Percentiles rank a stretch among this genome's conserved stretches.
These are phyloP conservation scores for Ogataea neopini DNA, from an alignment of 805 yeast genomes.

Conservation along the genomic window DNA sequence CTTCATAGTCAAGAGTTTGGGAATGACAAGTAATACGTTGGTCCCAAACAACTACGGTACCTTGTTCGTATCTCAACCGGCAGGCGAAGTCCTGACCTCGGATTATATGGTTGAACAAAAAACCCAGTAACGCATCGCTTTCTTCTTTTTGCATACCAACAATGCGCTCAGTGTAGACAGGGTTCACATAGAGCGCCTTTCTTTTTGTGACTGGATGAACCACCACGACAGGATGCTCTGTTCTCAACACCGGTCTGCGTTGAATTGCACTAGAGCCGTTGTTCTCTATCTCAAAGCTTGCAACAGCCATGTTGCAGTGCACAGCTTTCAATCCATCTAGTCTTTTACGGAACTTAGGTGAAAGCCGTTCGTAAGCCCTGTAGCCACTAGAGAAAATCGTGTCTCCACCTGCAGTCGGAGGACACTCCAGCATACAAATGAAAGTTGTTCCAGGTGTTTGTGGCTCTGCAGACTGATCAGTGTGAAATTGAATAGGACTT, in stretches of 20 bases:
- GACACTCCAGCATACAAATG: slow-evolving; percentile 47
- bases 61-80: slow-evolving; percentile 69
- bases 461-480: slow-evolving; percentile 62
- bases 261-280: slow-evolving; percentile 62
- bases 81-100: slow-evolving; percentile 61
- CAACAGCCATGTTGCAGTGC: slow-evolving; percentile 75
- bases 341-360: slow-evolving; percentile 61
- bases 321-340: slow-evolving; percentile 64
- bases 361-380: slow-evolving; percentile 70
- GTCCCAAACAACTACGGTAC: slow-evolving; percentile 76
- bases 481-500: slow-evolving; percentile 46
- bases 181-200: slow-evolving; percentile 58
- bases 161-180: slow-evolving; percentile 63
- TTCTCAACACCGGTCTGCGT: slow-evolving; percentile 61
- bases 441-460: slow-evolving; percentile 62
- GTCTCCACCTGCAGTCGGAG: slow-evolving; percentile 61
- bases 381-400: slow-evolving; percentile 70
- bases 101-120: slow-evolving; percentile 53
- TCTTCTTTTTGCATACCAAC: slow-evolving; percentile 75
- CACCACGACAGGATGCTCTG: slow-evolving; percentile 69
- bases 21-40: slow-evolving; percentile 70
- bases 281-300: slow-evolving; percentile 48
- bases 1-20: slow-evolving; percentile 70
- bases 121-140: slow-evolving; percentile 58
- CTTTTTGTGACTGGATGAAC: slow-evolving; percentile 70